Base-by-base conservation (phyloP, 345 rosid genomes). In the Eucalyptus microcorys region DNA sequence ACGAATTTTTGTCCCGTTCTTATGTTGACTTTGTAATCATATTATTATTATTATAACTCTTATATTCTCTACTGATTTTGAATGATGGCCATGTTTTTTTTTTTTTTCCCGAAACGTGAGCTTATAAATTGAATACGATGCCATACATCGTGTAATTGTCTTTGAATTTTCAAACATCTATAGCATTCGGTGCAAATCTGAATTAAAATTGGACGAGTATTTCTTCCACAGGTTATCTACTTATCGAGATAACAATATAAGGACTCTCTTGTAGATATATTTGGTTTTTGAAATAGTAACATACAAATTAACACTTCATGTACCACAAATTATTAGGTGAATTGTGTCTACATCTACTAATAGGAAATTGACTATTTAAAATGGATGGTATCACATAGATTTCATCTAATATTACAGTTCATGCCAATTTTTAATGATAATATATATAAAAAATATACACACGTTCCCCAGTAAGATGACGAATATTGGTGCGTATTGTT, bases 151-250 rank as follows among this genome's bases (percentile, higher is more conserved):
- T 61, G 68, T 27, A 61, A 27, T 27, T 61, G 68, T 59, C 68
- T 61, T 61, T 61, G 15, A 61, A 12, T 26, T 61, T 14, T 27
- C 68, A 30, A 61, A 13, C 32, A 61, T 59, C 4, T 59, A 6
- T 12, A 57, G 64, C 64, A 57, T 27, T 26, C 7, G 7, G 14
- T 57, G 11, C 14, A 57, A 57, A 57, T 12, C 14, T 57, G 0
- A 26, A 57, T 57, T 57, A 57, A 57, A 57, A 57, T 57, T 11
- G 14, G 14, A 57, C 14, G 2, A 57, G 64, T 26, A 59, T 59
- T 59, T 61, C 68, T 27, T 61, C 68, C 14, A 13, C 0, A 3
- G 0, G 2, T 27, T 59, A 1, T 59, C 14, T 59, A 1, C 0
- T 11, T 59, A 27, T 59, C 3, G 66, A 27, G 66, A 59, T 59